Base-by-base conservation (phyloP, 2,329 filamentous ascomycete genomes). In the Fusarium annulatum region DNA sequence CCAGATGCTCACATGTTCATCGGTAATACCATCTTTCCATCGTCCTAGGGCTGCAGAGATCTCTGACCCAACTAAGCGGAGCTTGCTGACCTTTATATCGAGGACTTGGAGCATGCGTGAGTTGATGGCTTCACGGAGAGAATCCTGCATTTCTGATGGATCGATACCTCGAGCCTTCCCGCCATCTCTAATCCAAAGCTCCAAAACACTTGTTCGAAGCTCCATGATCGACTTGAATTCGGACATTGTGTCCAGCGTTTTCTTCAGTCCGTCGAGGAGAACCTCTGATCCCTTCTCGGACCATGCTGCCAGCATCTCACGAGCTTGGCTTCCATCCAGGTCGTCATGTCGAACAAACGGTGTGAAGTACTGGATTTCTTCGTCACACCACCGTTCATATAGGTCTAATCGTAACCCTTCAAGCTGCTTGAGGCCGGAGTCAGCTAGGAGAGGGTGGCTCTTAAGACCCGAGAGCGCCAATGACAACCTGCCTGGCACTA, bases 331-430 rank as follows among this genome's bases (percentile, higher is more conserved):
- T 26, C 88, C 89, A 30, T 91, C 88, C 9, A 94, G 81, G 73
- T 96, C 93, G 73, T 95, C 94, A 76, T 97, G 91, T 36, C 93
- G 91, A 41, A 97, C 93, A 84, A 94, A 97, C 0, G 95, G 95
- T 2, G 91, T 96, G 79, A 97, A 98, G 73, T 92, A 93, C 52
- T 89, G 90, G 46, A 97, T 93, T 68, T 97, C 94, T 12, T 95
- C 91, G 23, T 93, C 88, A 71, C 96, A 93, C 93, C 95, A 97
- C 26, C 88, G 88, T 72, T 92, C 90, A 77, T 94, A 91, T 15
- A 96, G 84, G 78, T 97, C 94, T 33, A 98, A 84, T 41, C 93
- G 89, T 18, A 97, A 84, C 21, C 92, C 92, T 72, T 93, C 90
- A 3, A 96, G 81, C 2, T 84, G 82, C 61, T 88, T 87, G 23